Evolutionary conservation across 1,284 basidiomycete species (phyloP), one percentile per base, ranked within the genome.

Genomic region (Heterobasidion irregulare): DNA sequence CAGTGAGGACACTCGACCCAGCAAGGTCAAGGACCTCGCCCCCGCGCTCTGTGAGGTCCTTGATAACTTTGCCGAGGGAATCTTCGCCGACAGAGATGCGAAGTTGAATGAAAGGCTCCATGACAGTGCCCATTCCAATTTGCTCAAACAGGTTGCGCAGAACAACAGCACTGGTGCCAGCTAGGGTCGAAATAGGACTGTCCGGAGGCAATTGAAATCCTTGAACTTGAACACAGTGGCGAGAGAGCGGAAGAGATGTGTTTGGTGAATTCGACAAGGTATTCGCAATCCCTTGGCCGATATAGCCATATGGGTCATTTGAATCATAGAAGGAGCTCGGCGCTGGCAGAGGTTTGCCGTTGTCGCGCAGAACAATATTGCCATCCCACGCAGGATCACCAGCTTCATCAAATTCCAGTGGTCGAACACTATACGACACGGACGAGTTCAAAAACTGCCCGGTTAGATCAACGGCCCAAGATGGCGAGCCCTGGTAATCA

Each of bases 261-360:
- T 89, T 79, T 2, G 86, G 86, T 1, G 89, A 92, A 59, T 78
- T 86, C 6, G 86, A 89, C 13, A 92, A 74, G 3, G 84, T 72
- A 61, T 76, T 87, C 18, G 79, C 75, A 35, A 92, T 72, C 7
- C 89, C 90, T 56, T 80, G 79, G 10, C 82, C 78, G 47, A 90
- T 72, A 59, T 79, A 75, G 1, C 75, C 71, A 48, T 71, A 63
- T 16, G 72, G 70, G 53, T 78, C 68, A 7, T 75, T 71, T 33
- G 74, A 70, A 53, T 73, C 73, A 41, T 71, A 62, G 55, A 74
- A 70, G 3, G 75, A 69, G 52, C 82, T 82, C 1, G 84, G 79
- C 7, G 77, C 66, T 13, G 75, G 75, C n/a, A 89, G 67, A 6
- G 76, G 74, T 33, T 71, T 70, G 15, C 80, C 82, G 10, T 70